Conservation (phyloP, 352 stramenopile species). For the Globisporangium cederbergense region DNA sequence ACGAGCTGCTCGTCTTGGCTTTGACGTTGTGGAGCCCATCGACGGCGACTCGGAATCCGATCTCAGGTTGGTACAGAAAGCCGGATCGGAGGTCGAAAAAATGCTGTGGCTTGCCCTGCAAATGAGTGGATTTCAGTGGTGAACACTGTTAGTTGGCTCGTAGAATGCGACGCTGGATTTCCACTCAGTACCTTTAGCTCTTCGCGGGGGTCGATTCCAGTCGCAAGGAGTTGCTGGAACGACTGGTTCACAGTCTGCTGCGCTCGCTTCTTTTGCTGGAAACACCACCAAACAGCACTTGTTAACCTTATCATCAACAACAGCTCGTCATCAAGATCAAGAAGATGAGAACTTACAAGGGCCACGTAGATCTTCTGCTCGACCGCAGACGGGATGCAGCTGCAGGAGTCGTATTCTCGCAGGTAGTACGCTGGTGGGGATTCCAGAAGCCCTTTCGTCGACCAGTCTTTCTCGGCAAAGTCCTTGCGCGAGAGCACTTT, state of each 20-base stretch:
- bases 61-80: conserved; percentile 48
- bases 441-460: conserved; percentile 35
- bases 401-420: conserved; percentile 50
- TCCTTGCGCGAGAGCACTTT: conserved; percentile 53
- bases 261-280: conserved; percentile 23
- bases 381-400: conserved; percentile 35
- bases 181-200: conserved; percentile 24
- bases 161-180: neutral
- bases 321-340: neutral
- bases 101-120: conserved; percentile 35
- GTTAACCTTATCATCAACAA: neutral
- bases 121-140: neutral
- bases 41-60: conserved; percentile 66
- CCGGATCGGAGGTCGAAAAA: conserved; percentile 44
- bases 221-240: conserved; percentile 23
- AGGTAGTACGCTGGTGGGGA: conserved; percentile 43
- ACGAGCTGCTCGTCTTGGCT: conserved; percentile 27
- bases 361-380: conserved; percentile 63
- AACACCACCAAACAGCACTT: neutral
- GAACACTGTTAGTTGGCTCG: neutral
- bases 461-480: conserved; percentile 47
- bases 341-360: conserved; percentile 24
- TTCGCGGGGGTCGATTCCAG: conserved; percentile 19
- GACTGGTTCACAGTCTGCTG: conserved; percentile 22
- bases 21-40: conserved; percentile 70